Evolutionary conservation across 306 rosid genomes (phyloP).

Genomic region (Cicer pinnatifidum): DNA sequence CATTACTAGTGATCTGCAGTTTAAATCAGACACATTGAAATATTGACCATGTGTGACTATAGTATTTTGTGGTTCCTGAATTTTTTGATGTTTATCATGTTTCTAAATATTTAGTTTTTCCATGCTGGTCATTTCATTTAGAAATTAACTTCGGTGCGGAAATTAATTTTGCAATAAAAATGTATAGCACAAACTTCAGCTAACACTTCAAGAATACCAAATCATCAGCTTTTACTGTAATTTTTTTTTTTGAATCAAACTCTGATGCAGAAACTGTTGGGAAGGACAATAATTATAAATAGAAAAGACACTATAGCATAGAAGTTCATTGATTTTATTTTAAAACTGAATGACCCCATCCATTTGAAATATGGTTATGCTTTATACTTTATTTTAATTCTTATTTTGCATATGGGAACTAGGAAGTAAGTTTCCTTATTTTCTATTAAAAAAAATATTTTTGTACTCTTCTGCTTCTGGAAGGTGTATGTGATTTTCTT

Average conservation of each 20-base stretch:
- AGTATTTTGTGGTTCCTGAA: conserved; percentile 11
- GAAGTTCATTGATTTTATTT: conserved; percentile 12
- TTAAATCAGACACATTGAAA: background rate
- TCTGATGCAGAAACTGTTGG: background rate
- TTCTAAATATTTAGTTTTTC: background rate
- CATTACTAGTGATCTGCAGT: conserved; percentile 5
- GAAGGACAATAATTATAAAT: background rate
- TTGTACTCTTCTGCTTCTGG: background rate
- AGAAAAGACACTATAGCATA: background rate
- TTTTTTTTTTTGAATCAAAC: background rate
- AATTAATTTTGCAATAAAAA: background rate
- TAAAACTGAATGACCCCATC: conserved; percentile 9
- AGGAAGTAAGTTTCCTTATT: conserved; percentile 24
- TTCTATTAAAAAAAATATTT: background rate
- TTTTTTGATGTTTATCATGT: background rate
- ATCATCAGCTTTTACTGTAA: background rate
- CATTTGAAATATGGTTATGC: conserved; percentile 20
- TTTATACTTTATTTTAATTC: background rate
- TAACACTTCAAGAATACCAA: background rate
- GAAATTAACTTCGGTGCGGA: background rate
- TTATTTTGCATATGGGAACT: conserved; percentile 10
- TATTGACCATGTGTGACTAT: background rate
- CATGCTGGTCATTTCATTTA: background rate
- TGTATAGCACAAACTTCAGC: background rate
- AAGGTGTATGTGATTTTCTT: conserved; percentile 3